phyloP scores from a whole-genome alignment of 1,284 basidiomycete genomes.

The Leccinum proliferum region DNA sequence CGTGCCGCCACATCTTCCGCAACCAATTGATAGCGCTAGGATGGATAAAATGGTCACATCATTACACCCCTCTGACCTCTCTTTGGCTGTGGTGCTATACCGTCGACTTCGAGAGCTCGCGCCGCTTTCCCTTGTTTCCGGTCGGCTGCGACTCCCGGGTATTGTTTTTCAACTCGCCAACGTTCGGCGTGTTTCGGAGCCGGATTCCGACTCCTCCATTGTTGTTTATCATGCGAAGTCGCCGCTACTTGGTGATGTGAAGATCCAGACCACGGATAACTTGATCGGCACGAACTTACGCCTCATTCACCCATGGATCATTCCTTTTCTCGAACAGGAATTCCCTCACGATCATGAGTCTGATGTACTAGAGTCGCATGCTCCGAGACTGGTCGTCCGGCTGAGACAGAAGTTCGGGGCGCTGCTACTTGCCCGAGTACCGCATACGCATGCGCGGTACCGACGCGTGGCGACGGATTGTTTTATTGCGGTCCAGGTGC shows the following conservation, averaged over 20 bases:
- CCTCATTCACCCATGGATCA: conserved; percentile 13
- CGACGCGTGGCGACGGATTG: conserved; percentile 7
- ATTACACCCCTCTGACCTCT: conserved; percentile 1
- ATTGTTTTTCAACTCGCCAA: conserved; percentile 5
- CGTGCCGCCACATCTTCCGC: conserved; percentile 4
- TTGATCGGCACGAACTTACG: not conserved
- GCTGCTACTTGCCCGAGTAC: conserved; percentile 1
- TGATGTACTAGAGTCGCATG: not conserved
- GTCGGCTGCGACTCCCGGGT: conserved; percentile 7
- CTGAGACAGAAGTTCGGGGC: conserved; percentile 8
- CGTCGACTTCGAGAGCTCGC: not conserved
- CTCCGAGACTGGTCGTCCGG: conserved; percentile 4
- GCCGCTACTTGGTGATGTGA: not conserved
- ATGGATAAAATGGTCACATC: not conserved
- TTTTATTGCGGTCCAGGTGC: conserved; percentile 3
- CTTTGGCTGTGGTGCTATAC: not conserved
- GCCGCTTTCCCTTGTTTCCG: not conserved
- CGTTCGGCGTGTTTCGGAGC: not conserved
- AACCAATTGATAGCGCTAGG: not conserved
- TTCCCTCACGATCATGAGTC: not conserved
- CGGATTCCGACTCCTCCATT: not conserved
- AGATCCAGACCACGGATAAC: conserved; percentile 6
- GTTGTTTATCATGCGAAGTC: conserved; percentile 1
- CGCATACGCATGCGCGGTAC: not conserved
- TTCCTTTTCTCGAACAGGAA: conserved; percentile 2